Evolutionary conservation across 768 basidiomycete species (phyloP), one percentile per base, ranked within the genome.

Genomic region (Strobilomyces dryophilus): DNA sequence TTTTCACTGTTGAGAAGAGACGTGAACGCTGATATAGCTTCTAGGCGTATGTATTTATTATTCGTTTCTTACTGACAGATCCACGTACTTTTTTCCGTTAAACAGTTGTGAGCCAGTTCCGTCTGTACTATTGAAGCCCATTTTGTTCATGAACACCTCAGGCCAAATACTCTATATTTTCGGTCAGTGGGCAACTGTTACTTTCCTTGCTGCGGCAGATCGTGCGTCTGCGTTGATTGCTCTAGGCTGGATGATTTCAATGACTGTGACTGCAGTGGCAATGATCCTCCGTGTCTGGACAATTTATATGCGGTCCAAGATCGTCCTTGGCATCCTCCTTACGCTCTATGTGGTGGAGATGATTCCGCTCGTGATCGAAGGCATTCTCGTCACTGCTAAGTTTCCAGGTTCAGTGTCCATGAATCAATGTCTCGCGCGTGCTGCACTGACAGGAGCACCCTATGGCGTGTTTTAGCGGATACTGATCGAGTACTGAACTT

Each of bases 281-380:
- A 61, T 61, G 59, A 51, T 61, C 24, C 49, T 62, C 10, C 60
- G 55, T 32, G 42, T 61, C 20, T 61, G 55, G 51, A 55, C 45
- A 37, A 20, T 60, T 32, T 58, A 60, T 26, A 4, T 10, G 11
- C 40, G 20, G 7, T 60, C 60, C 5, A 58, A 31, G 34, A 29
- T 51, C 12, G 27, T 61, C 5, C 52, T 61, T 20, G 34, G 46
- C 1, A 18, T 44, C 14, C 60, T 62, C 26, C 55, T 62, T 18
- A 9, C 40, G 1, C 35, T 58, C 18, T 62, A 51, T 11, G 4
- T 14, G 2, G 3, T 27, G 12, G 59, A 62, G 20, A 27, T 54
- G 2, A 2, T 62, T 10, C 18, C 26, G 11, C 12, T 42, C 10
- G 11, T 29, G 17, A n/a, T 47, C 8, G 8, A 18, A 9, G 18